Percentiles rank a stretch among this genome's conserved stretches.
phyloP scores from a whole-genome alignment of 257 asterid genomes.

The Haberlea rhodopensis region DNA sequence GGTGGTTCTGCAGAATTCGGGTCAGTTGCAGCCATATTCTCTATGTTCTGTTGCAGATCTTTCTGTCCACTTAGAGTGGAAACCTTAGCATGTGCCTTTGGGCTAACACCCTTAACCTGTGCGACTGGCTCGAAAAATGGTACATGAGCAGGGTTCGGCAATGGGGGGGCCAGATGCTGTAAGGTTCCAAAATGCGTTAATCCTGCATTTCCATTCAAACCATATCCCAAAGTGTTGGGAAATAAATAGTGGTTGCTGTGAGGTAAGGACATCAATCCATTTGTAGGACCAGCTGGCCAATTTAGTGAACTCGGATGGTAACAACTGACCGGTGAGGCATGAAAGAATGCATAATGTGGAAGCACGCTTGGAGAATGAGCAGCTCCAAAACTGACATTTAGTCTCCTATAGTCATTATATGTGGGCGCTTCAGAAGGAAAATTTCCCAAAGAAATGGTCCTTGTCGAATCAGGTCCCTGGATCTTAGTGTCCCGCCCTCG shows the following conservation, averaged over 20 bases:
- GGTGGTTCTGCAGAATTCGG: slow-evolving; percentile 34
- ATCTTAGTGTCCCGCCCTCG: slow-evolving; percentile 31
- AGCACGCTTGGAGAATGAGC: slow-evolving; percentile 51
- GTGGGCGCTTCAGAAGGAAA: slow-evolving; percentile 40
- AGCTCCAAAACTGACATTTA: slow-evolving; percentile 33
- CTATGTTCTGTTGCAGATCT: slow-evolving; percentile 30
- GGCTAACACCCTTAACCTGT: slow-evolving; percentile 45
- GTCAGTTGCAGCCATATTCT: slow-evolving; percentile 32
- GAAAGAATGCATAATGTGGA: slow-evolving; percentile 70
- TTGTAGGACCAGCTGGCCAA: slow-evolving; percentile 63
- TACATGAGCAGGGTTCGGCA: slow-evolving; percentile 47
- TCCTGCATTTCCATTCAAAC: slow-evolving; percentile 58
- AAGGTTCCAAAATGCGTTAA: slow-evolving; percentile 63
- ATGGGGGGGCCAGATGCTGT: slow-evolving; percentile 57
- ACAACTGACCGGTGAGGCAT: slow-evolving; percentile 64
- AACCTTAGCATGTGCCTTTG: slow-evolving; percentile 43
- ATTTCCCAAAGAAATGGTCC: slow-evolving; percentile 28
- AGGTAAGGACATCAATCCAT: slow-evolving; percentile 62
- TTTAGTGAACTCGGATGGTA: slow-evolving; percentile 70
- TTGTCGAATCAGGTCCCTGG: slow-evolving; percentile 34
- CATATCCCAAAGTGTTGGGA: slow-evolving; percentile 57
- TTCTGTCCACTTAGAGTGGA: slow-evolving; percentile 35
- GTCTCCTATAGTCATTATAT: slow-evolving; percentile 40
- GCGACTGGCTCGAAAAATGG: slow-evolving; percentile 60
- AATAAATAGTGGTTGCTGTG: slow-evolving; percentile 66